Evolutionary conservation across 2,329 filamentous ascomycete genomes (phyloP).

Genomic region (Neonectria ditissima): DNA sequence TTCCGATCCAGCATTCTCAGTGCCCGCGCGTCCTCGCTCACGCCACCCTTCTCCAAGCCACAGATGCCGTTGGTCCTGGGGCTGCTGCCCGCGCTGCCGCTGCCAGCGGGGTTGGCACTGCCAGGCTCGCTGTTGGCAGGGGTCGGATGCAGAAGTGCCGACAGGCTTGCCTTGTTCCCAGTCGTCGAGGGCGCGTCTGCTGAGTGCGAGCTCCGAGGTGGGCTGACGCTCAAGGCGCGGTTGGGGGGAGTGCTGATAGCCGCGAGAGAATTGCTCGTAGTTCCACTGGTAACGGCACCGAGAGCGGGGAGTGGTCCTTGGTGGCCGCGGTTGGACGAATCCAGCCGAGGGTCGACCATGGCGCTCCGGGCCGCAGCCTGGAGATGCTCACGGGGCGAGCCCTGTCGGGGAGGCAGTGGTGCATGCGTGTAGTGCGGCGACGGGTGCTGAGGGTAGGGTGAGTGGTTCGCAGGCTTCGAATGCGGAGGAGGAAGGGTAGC

Average conservation of each 20-base stretch:
- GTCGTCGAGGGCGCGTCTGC: conserved; percentile 43
- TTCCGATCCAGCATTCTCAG: conserved; percentile 74
- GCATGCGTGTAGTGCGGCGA: conserved; percentile 48
- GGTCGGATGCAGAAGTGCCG: conserved; percentile 64
- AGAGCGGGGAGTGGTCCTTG: conserved; percentile 60
- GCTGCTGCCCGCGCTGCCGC: conserved; percentile 57
- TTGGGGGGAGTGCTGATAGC: conserved; percentile 57
- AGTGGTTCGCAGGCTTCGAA: conserved; percentile 44
- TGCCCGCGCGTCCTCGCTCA: conserved; percentile 73
- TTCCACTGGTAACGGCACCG: conserved; percentile 48
- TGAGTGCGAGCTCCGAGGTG: conserved; percentile 57
- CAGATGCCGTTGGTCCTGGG: conserved; percentile 45
- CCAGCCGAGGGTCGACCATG: conserved; percentile 54
- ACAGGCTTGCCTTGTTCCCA: conserved; percentile 59
- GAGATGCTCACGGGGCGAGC: conserved; percentile 59
- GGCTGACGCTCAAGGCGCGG: conserved; percentile 61
- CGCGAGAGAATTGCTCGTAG: conserved; percentile 41
- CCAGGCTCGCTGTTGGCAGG: conserved; percentile 59
- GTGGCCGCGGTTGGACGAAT: conserved; percentile 51
- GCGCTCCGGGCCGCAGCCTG: conserved; percentile 58
- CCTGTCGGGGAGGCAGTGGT: conserved; percentile 52
- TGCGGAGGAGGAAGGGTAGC: conserved; percentile 53
- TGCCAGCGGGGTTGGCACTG: conserved; percentile 57
- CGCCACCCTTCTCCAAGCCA: conserved; percentile 54
- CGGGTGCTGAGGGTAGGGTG: conserved; percentile 47